Evolutionary conservation across 495 filamentous ascomycete genomes (phyloP).

Genomic region (Aspergillus heteromorphus): DNA sequence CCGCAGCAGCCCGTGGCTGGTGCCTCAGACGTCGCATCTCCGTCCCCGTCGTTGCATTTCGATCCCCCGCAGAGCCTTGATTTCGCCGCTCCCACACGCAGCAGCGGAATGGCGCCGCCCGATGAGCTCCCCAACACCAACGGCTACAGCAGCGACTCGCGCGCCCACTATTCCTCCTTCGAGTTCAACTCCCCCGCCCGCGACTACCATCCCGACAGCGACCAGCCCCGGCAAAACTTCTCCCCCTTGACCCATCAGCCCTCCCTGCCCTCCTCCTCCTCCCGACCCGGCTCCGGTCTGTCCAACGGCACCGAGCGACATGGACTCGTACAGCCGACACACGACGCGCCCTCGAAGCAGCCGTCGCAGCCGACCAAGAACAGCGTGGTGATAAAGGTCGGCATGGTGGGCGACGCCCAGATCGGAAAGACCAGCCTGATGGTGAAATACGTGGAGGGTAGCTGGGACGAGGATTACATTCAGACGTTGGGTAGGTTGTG

Average conservation of each 20-base stretch:
- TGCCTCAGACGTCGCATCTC: conserved; percentile 18
- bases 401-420: conserved; percentile 98
- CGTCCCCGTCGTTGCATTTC: conserved; percentile 19
- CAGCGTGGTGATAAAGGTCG: conserved; percentile 97
- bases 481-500: conserved; percentile 75
- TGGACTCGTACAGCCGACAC: conserved; percentile 33
- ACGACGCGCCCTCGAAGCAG: conserved; percentile 39
- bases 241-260: conserved; percentile 39
- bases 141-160: conserved; percentile 43
- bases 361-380: conserved; percentile 53
- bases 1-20: conserved; percentile 21
- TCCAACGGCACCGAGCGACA: conserved; percentile 44
- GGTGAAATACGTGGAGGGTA: conserved; percentile 99
- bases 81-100: conserved; percentile 17
- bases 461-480: conserved; percentile 99
- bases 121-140: conserved; percentile 30
- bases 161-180: conserved; percentile 39
- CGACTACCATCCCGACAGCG: conserved; percentile 38
- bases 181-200: conserved; percentile 40
- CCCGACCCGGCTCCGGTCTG: conserved; percentile 46
- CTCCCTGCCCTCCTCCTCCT: conserved; percentile 36
- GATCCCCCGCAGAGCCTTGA: conserved; percentile 21
- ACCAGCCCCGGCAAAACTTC: conserved; percentile 34
- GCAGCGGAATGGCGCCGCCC: conserved; percentile 29
- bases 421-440: conserved; percentile 98